These are phyloP conservation scores for Papiliotrema laurentii DNA, from an alignment of 1,284 basidiomycete species.

Conservation along the genomic window DNA sequence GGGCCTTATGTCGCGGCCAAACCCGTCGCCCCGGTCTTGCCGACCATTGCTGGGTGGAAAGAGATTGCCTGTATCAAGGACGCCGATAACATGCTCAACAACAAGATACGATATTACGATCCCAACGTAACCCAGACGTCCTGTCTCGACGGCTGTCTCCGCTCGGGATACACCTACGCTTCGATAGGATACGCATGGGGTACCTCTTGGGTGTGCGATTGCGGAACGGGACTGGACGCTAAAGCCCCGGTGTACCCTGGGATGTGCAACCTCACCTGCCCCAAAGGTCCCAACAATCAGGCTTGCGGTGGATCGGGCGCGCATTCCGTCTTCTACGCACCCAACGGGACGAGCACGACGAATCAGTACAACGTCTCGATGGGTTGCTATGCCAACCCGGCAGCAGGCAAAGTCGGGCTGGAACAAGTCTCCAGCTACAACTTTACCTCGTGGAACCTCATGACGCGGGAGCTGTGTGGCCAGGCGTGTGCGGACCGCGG, in stretches of 20 bases:
- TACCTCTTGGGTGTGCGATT: constrained; percentile 11
- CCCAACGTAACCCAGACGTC: constrained; percentile 10
- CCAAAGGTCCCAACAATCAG: constrained; percentile 26
- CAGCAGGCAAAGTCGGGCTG: not conserved
- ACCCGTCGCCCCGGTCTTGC: constrained; percentile 6
- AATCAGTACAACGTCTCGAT: not conserved
- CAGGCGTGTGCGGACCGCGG: constrained; percentile 1
- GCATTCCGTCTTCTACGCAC: constrained; percentile 2
- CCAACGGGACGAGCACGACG: not conserved
- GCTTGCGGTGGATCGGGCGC: constrained; percentile 23
- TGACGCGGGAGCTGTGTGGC: constrained; percentile 3
- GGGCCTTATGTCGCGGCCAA: constrained; percentile 16
- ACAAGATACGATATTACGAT: constrained; percentile 3
- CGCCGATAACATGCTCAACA: constrained; percentile 2
- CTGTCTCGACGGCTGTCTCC: constrained; percentile 16
- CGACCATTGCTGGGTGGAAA: constrained; percentile 26
- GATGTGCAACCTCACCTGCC: constrained; percentile 27
- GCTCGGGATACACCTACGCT: constrained; percentile 16
- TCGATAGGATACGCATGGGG: constrained; percentile 6
- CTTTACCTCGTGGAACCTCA: constrained; percentile 1
- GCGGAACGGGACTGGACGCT: constrained; percentile 17
- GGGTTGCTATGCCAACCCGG: constrained; percentile 2
- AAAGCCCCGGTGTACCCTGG: constrained; percentile 14
- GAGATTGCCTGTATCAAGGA: constrained; percentile 21
- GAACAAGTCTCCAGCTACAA: constrained; percentile 1